Percentiles rank a stretch among this genome's conserved stretches.
phyloP scores from a whole-genome alignment of 2,329 filamentous ascomycete species.

The Fusarium annulatum region DNA sequence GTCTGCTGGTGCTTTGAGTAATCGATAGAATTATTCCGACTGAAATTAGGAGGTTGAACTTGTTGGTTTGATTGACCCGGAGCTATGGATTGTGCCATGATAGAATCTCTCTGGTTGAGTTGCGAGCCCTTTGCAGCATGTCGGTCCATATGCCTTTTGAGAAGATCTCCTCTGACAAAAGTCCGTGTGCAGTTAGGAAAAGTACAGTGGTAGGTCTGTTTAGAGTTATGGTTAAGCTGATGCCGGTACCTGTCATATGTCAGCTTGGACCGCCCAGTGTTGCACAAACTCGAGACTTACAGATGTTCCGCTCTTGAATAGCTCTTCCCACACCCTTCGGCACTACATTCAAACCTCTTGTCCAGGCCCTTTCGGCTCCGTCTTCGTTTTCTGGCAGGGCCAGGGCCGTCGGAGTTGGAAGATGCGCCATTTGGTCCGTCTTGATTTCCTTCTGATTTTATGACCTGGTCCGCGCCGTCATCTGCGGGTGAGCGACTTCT shows the following conservation, averaged over 20 bases:
- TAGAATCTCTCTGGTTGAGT: conserved; percentile 76
- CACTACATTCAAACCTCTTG: conserved; percentile 85
- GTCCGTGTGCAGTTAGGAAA: conserved; percentile 90
- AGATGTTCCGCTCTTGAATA: conserved; percentile 97
- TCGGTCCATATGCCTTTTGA: conserved; percentile 84
- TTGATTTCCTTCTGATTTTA: conserved; percentile 49
- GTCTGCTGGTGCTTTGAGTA: conserved; percentile 54
- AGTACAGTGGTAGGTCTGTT: conserved; percentile 94
- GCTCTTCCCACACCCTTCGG: conserved; percentile 91
- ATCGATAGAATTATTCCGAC: conserved; percentile 52
- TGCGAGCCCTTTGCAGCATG: conserved; percentile 84
- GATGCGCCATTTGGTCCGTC: conserved; percentile 56
- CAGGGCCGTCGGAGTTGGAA: conserved; percentile 64
- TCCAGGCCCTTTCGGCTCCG: conserved; percentile 82
- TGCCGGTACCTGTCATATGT: conserved; percentile 74
- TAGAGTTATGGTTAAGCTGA: conserved; percentile 94
- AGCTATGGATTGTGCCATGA: conserved; percentile 54
- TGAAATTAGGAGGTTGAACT: conserved; percentile 58
- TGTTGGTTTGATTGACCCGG: conserved; percentile 48
- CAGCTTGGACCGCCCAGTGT: conserved; percentile 6
- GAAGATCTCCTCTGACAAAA: conserved; percentile 93
- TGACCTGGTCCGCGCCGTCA: conserved; percentile 56
- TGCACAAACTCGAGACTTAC: conserved; percentile 60
- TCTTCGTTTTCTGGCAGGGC: conserved; percentile 73
- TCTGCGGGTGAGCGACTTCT: conserved; percentile 57